phyloP scores from a whole-genome alignment of 495 filamentous ascomycete species.

The Letharia columbiana region DNA sequence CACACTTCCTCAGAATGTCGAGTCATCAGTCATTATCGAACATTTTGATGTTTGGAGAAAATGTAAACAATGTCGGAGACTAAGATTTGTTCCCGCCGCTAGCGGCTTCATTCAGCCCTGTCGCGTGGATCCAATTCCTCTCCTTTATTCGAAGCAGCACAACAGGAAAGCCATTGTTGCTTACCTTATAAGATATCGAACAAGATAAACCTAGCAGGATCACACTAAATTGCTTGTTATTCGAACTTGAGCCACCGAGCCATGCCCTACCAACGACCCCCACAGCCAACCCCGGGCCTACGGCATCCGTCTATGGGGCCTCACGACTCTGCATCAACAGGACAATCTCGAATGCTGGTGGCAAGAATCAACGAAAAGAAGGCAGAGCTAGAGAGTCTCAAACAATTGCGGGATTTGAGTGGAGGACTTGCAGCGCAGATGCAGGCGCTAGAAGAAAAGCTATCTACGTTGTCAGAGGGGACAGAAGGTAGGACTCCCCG shows the following conservation, averaged over 20 bases:
- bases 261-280: slow-evolving; percentile 49
- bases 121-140: neutral
- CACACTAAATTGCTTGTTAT: neutral
- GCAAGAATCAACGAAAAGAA: slow-evolving; percentile 90
- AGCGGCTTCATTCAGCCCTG: slow-evolving; percentile 5
- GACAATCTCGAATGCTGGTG: slow-evolving; percentile 70
- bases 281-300: slow-evolving; percentile 53
- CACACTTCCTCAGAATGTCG: neutral
- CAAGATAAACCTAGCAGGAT: neutral
- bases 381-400: slow-evolving; percentile 81
- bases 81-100: slow-evolving; percentile 7
- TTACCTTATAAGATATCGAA: neutral
- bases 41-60: neutral
- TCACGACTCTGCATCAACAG: slow-evolving; percentile 23
- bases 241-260: neutral
- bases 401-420: slow-evolving; percentile 80
- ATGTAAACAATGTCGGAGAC: slow-evolving; percentile 14
- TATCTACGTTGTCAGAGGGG: slow-evolving; percentile 79
- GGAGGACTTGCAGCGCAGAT: slow-evolving; percentile 81
- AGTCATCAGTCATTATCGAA: neutral
- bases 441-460: slow-evolving; percentile 80
- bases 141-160: neutral
- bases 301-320: slow-evolving; percentile 50
- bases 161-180: neutral
- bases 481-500: slow-evolving; percentile 61